phyloP scores from a whole-genome alignment of 225 moss, liverwort and hornwort species.

The Lunularia cruciata region DNA sequence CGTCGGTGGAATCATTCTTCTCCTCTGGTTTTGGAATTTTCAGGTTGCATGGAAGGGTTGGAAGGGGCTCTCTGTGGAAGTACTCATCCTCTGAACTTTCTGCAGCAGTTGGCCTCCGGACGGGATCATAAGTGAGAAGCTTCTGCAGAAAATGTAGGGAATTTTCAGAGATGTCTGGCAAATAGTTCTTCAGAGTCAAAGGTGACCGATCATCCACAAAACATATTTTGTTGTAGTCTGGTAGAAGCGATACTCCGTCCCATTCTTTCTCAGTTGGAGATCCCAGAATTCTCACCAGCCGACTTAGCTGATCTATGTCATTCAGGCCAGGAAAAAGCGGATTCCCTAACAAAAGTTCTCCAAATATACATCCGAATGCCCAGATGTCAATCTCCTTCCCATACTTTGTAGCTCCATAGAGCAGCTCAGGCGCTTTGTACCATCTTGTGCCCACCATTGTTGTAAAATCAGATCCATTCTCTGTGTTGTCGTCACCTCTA shows the following conservation, averaged over 20 bases:
- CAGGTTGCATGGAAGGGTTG: slow-evolving; percentile 56
- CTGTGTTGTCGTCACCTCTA: slow-evolving; percentile 52
- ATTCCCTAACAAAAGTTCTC: slow-evolving; percentile 79
- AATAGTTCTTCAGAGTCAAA: slow-evolving; percentile 54
- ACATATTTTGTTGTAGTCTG: slow-evolving; percentile 86
- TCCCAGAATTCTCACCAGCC: slow-evolving; percentile 83
- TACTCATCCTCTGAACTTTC: slow-evolving; percentile 60
- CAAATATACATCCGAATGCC: slow-evolving; percentile 90
- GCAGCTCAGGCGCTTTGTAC: slow-evolving; percentile 96
- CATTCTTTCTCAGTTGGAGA: slow-evolving; percentile 67
- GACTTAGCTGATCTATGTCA: slow-evolving; percentile 93
- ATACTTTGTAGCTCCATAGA: slow-evolving; percentile 88
- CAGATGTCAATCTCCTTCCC: slow-evolving; percentile 81
- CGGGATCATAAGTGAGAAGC: slow-evolving; percentile 77
- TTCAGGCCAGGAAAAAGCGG: slow-evolving; percentile 81
- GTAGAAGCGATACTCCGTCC: slow-evolving; percentile 74
- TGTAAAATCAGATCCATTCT: slow-evolving; percentile 63
- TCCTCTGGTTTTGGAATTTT: slow-evolving; percentile 61
- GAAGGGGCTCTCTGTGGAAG: slow-evolving; percentile 71
- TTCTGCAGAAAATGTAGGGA: slow-evolving; percentile 71
- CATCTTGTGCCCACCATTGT: slow-evolving; percentile 93
- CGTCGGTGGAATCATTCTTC: slow-evolving; percentile 62
- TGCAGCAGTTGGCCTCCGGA: slow-evolving; percentile 60
- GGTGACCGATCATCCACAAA: slow-evolving; percentile 73
- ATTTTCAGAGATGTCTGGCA: slow-evolving; percentile 56